Evolutionary conservation across 2,329 filamentous ascomycete genomes (phyloP).

Genomic region (Peltaster fructicola): DNA sequence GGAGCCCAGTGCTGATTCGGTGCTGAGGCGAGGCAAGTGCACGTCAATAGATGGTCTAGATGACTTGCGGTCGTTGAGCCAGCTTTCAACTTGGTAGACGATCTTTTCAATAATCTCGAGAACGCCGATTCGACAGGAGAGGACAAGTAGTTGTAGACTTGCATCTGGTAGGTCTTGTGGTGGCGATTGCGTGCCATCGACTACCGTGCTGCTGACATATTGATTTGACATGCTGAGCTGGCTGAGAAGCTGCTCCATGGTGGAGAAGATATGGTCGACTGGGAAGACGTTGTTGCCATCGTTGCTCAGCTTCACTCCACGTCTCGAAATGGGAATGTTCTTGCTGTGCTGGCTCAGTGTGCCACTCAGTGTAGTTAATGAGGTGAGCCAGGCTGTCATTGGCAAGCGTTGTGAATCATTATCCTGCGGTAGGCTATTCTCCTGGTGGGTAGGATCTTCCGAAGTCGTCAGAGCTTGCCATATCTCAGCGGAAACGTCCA

Average conservation of each 20-base stretch:
- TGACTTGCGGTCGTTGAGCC: too few species aligned
- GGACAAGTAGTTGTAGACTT: background rate
- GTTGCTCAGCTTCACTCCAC: background rate
- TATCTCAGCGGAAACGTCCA: too few species aligned
- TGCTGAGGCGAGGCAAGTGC: too few species aligned
- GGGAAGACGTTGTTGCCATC: background rate
- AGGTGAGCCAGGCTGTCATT: slow-evolving; percentile 1
- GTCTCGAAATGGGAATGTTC: background rate
- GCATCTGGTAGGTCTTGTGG: background rate
- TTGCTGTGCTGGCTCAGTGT: background rate
- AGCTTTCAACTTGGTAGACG: background rate
- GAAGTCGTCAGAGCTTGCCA: too few species aligned
- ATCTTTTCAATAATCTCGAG: too few species aligned
- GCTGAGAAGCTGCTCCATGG: background rate
- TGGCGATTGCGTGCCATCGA: background rate
- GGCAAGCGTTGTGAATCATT: too few species aligned
- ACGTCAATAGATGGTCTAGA: too few species aligned
- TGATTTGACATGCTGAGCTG: background rate
- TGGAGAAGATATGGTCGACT: slow-evolving; percentile 1
- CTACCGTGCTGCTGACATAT: background rate
- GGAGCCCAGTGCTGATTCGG: background rate
- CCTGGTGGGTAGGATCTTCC: too few species aligned
- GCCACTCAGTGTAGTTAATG: slow-evolving; percentile 1
- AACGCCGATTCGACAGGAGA: background rate
- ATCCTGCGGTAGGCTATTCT: too few species aligned